These are phyloP conservation scores for Cymbidium sinense DNA, from an alignment of 106 monocot species.

Conservation along the genomic window DNA sequence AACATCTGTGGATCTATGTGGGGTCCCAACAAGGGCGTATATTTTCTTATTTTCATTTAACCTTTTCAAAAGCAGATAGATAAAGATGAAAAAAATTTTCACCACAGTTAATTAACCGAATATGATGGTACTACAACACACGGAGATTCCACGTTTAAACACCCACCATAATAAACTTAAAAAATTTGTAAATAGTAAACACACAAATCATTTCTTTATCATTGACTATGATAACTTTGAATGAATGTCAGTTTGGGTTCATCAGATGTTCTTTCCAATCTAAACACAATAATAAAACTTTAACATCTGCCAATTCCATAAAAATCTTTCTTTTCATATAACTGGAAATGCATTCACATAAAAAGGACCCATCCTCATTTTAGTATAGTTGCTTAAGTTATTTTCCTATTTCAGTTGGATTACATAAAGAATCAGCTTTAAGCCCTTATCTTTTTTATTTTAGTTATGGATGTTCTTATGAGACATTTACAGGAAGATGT, in stretches of 20 bases:
- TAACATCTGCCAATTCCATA: constrained; percentile 29
- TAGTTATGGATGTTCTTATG: too few species aligned
- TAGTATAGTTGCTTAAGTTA: constrained; percentile 7
- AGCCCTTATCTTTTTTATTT: too few species aligned
- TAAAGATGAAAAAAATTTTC: too few species aligned
- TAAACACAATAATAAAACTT: constrained; percentile 24
- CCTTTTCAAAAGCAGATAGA: too few species aligned
- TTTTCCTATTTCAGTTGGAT: too few species aligned
- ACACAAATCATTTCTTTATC: constrained; percentile 9
- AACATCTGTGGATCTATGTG: too few species aligned
- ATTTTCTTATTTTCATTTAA: too few species aligned
- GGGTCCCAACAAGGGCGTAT: too few species aligned
- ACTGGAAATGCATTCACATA: constrained; percentile 39
- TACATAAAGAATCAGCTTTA: too few species aligned
- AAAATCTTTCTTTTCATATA: constrained; percentile 26
- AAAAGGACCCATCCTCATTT: constrained; percentile 60
- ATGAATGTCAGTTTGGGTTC: constrained; percentile 58
- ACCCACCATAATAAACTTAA: background rate
- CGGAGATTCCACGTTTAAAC: background rate
- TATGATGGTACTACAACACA: too few species aligned
- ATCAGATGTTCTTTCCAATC: constrained; percentile 52
- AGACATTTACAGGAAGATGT: too few species aligned
- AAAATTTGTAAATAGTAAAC: background rate
- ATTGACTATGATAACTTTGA: constrained; percentile 28
- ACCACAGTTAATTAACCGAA: too few species aligned